phyloP scores from a whole-genome alignment of 768 basidiomycete genomes.

The Tremella yokohamensis region DNA sequence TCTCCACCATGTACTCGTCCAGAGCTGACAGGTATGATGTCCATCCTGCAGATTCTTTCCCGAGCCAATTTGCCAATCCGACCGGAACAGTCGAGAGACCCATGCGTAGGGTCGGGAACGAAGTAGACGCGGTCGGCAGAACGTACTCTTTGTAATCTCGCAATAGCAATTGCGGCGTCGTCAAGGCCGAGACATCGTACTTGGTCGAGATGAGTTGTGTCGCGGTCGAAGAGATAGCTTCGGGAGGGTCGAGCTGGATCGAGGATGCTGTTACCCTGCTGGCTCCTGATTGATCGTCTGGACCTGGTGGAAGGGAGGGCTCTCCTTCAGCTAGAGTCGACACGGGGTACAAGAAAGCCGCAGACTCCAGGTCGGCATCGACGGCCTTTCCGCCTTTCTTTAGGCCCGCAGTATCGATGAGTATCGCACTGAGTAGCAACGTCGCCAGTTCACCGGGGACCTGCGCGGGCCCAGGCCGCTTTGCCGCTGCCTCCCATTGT shows the following conservation, averaged over 20 bases:
- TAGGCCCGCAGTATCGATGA: slow-evolving; percentile 82
- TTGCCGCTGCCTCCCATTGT: slow-evolving; percentile 40
- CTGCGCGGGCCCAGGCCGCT: slow-evolving; percentile 10
- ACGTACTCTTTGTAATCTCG: slow-evolving; percentile 94
- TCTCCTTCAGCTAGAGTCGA: slow-evolving; percentile 45
- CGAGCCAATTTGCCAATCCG: slow-evolving; percentile 60
- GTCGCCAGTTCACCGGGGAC: slow-evolving; percentile 60
- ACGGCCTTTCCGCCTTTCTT: slow-evolving; percentile 68
- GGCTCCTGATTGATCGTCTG: slow-evolving; percentile 13
- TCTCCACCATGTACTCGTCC: slow-evolving; percentile 64
- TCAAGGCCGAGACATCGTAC: slow-evolving; percentile 63
- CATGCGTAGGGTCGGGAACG: slow-evolving; percentile 56
- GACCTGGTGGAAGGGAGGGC: not conserved
- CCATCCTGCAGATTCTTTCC: slow-evolving; percentile 43
- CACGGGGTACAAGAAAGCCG: slow-evolving; percentile 61
- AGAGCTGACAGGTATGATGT: slow-evolving; percentile 51
- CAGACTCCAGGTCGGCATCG: slow-evolving; percentile 63
- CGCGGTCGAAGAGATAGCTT: slow-evolving; percentile 51
- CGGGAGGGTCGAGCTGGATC: slow-evolving; percentile 7
- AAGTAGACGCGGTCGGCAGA: slow-evolving; percentile 55
- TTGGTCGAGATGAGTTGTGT: slow-evolving; percentile 61
- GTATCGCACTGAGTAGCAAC: slow-evolving; percentile 72
- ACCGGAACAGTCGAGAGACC: slow-evolving; percentile 82
- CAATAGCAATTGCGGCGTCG: slow-evolving; percentile 71
- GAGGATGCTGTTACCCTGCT: slow-evolving; percentile 6